A percentile compares a stretch with the other conserved stretches of the same genome.
Conservation (phyloP, 345 rosid genomes). For the Capsella bursapastoris region DNA sequence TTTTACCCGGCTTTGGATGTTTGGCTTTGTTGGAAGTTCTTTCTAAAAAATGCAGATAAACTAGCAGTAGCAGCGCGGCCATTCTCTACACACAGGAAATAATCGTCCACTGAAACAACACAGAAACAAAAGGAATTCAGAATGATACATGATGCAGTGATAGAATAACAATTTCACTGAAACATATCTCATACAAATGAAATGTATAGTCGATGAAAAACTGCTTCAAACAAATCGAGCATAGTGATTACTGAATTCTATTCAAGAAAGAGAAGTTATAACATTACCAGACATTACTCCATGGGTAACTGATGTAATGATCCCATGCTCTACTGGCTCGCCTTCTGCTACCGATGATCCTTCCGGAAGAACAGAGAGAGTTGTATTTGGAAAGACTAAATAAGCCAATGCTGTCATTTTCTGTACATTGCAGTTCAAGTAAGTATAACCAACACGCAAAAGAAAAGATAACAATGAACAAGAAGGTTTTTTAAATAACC, state of each 20-base stretch:
- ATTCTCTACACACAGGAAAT: slow-evolving; percentile 66
- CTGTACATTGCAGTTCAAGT: slow-evolving; percentile 48
- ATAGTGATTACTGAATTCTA: not conserved
- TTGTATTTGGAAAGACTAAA: slow-evolving; percentile 82
- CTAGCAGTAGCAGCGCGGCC: slow-evolving; percentile 73
- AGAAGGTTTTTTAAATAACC: slow-evolving; percentile 48
- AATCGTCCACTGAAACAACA: slow-evolving; percentile 67
- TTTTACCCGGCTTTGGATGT: slow-evolving; percentile 47
- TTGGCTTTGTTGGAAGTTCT: slow-evolving; percentile 64
- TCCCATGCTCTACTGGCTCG: slow-evolving; percentile 71
- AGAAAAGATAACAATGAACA: not conserved
- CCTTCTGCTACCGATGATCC: slow-evolving; percentile 51
- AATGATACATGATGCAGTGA: not conserved
- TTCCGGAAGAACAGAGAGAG: slow-evolving; percentile 62
- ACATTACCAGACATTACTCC: slow-evolving; percentile 81
- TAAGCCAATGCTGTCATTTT: slow-evolving; percentile 79
- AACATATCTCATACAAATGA: slow-evolving; percentile 1
- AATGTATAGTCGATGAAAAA: not conserved
- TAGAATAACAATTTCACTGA: not conserved
- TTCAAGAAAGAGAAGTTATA: slow-evolving; percentile 9
- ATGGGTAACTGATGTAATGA: slow-evolving; percentile 79
- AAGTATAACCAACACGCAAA: slow-evolving; percentile 14
- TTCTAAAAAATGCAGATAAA: slow-evolving; percentile 77
- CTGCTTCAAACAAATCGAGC: not conserved
- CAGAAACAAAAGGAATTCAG: not conserved